These are phyloP conservation scores for Oropetium thomaeum DNA, from an alignment of 176 grass and related monocot genomes.

Conservation along the genomic window DNA sequence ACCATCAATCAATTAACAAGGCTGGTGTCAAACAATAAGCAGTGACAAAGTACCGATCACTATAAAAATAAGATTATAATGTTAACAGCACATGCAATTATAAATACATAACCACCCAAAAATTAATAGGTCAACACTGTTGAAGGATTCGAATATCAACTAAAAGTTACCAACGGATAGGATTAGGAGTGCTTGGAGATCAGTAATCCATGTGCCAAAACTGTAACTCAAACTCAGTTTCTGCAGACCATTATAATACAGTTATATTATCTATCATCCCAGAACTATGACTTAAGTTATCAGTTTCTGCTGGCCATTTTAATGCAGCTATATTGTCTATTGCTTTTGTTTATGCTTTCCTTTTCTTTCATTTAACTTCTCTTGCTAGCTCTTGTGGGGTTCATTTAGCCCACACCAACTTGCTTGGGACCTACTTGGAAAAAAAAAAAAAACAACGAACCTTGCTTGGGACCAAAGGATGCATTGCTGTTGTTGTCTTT, in stretches of 20 bases:
- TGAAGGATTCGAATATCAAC: background rate
- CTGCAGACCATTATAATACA: background rate
- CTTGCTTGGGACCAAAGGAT: background rate
- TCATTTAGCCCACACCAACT: background rate
- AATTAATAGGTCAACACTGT: constrained; percentile 11
- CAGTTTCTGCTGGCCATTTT: too few relatives aligned
- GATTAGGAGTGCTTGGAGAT: background rate
- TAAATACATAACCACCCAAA: background rate
- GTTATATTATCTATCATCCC: background rate
- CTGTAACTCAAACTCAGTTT: background rate
- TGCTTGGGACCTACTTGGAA: background rate
- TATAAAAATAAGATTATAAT: constrained; percentile 19
- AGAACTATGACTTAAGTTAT: too few relatives aligned
- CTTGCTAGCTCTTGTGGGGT: background rate
- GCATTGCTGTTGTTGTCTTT: background rate
- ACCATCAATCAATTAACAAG: constrained; percentile 52
- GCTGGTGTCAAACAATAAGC: constrained; percentile 25
- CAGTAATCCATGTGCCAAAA: background rate
- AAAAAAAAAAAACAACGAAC: too few relatives aligned
- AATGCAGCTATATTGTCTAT: background rate
- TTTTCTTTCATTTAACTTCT: background rate
- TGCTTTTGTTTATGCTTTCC: background rate
- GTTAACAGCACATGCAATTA: background rate
- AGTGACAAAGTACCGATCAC: constrained; percentile 12
- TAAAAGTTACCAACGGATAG: background rate